Evolutionary conservation across 768 basidiomycete species (phyloP).

Genomic region (Boletus reticuloceps): DNA sequence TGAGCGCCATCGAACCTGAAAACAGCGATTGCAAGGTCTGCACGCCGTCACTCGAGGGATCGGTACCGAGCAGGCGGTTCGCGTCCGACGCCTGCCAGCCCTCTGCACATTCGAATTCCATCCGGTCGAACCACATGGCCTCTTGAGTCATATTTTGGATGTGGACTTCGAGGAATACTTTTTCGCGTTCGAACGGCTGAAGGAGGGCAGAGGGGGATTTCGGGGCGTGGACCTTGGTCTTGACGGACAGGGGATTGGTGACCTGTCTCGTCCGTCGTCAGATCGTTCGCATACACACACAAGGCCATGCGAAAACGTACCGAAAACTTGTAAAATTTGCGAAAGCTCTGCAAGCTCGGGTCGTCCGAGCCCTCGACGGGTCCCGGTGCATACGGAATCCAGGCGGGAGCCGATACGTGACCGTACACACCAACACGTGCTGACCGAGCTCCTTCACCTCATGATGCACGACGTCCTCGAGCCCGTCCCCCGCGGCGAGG

Average conservation of each 20-base stretch:
- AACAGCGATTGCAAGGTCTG: slow-evolving; percentile 42
- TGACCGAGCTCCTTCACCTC: slow-evolving; percentile 95
- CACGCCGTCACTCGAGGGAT: neutral
- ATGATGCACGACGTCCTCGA: slow-evolving; percentile 71
- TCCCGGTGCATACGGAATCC: slow-evolving; percentile 49
- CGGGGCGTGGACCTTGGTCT: slow-evolving; percentile 86
- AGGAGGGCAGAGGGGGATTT: slow-evolving; percentile 71
- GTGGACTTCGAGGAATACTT: slow-evolving; percentile 89
- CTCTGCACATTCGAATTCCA: slow-evolving; percentile 72
- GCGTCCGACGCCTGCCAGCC: slow-evolving; percentile 60
- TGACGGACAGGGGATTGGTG: slow-evolving; percentile 91
- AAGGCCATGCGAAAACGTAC: slow-evolving; percentile 43
- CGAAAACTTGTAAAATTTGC: slow-evolving; percentile 90
- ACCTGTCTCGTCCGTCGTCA: slow-evolving; percentile 47
- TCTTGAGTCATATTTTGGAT: slow-evolving; percentile 84
- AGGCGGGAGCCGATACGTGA: slow-evolving; percentile 74
- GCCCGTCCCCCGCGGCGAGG: slow-evolving; percentile 54
- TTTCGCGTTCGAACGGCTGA: slow-evolving; percentile 63
- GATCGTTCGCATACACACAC: neutral
- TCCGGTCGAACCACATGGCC: slow-evolving; percentile 76
- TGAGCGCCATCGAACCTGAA: slow-evolving; percentile 60
- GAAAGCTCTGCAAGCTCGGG: slow-evolving; percentile 63
- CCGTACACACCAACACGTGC: slow-evolving; percentile 84
- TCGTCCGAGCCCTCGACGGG: slow-evolving; percentile 51
- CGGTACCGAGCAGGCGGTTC: slow-evolving; percentile 36